Conservation (phyloP, 768 basidiomycete species). For the Strobilomyces echinocephalus region DNA sequence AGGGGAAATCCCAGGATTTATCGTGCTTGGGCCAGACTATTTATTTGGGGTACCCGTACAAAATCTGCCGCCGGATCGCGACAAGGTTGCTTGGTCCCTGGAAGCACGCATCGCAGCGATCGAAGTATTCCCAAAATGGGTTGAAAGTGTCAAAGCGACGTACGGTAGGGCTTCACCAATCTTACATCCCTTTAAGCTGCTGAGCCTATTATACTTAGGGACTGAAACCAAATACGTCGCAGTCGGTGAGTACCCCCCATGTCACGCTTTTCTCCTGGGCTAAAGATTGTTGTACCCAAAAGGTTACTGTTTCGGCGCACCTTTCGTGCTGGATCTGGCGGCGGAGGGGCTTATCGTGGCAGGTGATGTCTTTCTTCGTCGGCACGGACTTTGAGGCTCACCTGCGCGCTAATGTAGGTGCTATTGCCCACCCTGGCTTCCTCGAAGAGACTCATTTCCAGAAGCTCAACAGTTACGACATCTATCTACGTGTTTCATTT, state of each 20-base stretch:
- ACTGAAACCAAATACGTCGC: slow-evolving; percentile 35
- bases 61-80: slow-evolving; percentile 30
- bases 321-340: slow-evolving; percentile 44
- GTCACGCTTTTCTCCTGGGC: background rate
- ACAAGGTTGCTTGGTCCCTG: slow-evolving; percentile 41
- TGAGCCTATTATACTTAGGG: slow-evolving; percentile 7
- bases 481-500: background rate
- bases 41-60: slow-evolving; percentile 52
- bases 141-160: slow-evolving; percentile 40
- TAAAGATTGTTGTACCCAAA: background rate
- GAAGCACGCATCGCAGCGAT: slow-evolving; percentile 34
- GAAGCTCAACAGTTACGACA: slow-evolving; percentile 44
- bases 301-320: slow-evolving; percentile 58
- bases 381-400: background rate
- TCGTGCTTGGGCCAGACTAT: slow-evolving; percentile 57
- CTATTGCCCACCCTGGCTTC: slow-evolving; percentile 51
- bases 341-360: slow-evolving; percentile 42
- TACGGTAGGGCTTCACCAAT: slow-evolving; percentile 34
- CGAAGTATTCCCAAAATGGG: slow-evolving; percentile 45
- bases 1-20: slow-evolving; percentile 39
- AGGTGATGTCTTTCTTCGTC: slow-evolving; percentile 27
- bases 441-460: slow-evolving; percentile 51
- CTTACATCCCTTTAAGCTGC: background rate
- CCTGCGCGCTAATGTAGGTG: slow-evolving; percentile 26
- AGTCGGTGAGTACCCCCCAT: slow-evolving; percentile 32